Evolutionary conservation across 495 filamentous ascomycete species (phyloP).

Genomic region (Aspergillus funiculosus): DNA sequence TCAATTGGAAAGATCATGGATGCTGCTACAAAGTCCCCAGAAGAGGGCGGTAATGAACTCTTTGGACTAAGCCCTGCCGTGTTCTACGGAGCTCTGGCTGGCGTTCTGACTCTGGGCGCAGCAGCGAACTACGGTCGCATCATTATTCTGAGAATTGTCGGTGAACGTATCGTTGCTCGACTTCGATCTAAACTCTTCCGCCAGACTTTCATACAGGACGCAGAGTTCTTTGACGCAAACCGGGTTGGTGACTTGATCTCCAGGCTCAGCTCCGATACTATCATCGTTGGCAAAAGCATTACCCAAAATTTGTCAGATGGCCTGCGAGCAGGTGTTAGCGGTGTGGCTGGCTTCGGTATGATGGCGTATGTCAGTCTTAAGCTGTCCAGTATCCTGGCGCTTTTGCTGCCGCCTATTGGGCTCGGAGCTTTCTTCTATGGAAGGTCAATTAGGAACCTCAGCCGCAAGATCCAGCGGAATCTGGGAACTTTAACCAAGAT

Average conservation of each 20-base stretch:
- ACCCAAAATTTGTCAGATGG: slow-evolving; percentile 97
- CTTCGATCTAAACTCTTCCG: slow-evolving; percentile 85
- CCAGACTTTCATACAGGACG: slow-evolving; percentile 86
- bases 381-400: slow-evolving; percentile 73
- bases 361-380: slow-evolving; percentile 94
- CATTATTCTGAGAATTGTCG: slow-evolving; percentile 88
- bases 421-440: slow-evolving; percentile 88
- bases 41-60: slow-evolving; percentile 47
- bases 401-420: slow-evolving; percentile 91
- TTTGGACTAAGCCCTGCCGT: slow-evolving; percentile 69
- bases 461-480: slow-evolving; percentile 85
- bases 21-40: slow-evolving; percentile 57
- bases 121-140: slow-evolving; percentile 91
- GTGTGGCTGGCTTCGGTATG: slow-evolving; percentile 75
- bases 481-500: slow-evolving; percentile 90
- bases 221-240: slow-evolving; percentile 98
- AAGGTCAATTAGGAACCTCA: slow-evolving; percentile 76
- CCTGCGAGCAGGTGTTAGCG: slow-evolving; percentile 79
- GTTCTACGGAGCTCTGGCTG: slow-evolving; percentile 71
- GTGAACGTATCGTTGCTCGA: slow-evolving; percentile 86
- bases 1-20: slow-evolving; percentile 95
- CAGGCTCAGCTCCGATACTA: slow-evolving; percentile 87
- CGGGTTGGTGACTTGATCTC: slow-evolving; percentile 94
- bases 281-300: slow-evolving; percentile 96
- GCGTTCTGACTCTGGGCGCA: slow-evolving; percentile 66